Percentiles rank a stretch among this genome's conserved stretches.
phyloP scores from a whole-genome alignment of 306 rosid genomes.

The Gillenia trifoliata region DNA sequence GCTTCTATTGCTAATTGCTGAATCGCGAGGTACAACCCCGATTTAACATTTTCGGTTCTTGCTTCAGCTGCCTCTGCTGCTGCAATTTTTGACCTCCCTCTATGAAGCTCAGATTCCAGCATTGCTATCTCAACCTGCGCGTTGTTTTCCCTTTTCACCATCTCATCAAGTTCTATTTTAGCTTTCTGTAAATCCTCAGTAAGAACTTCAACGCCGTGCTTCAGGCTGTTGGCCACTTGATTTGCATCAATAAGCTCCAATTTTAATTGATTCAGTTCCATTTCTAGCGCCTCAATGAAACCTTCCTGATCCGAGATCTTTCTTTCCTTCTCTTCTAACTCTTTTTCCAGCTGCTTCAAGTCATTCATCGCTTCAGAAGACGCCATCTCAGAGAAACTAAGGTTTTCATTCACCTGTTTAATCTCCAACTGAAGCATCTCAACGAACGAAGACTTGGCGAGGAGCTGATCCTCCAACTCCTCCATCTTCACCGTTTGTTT shows the following conservation, averaged over 20 bases:
- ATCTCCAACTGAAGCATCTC: constrained; percentile 28
- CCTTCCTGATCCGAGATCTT: constrained; percentile 27
- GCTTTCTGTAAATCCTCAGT: constrained; percentile 34
- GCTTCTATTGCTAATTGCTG: constrained; percentile 32
- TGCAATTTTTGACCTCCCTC: constrained; percentile 26
- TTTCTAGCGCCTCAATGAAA: constrained; percentile 36
- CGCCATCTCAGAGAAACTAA: constrained; percentile 14
- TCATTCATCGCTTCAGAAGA: constrained; percentile 15
- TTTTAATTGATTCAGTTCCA: constrained; percentile 37
- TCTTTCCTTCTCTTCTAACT: constrained; percentile 35
- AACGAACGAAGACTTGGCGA: constrained; percentile 14
- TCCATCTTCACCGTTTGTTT: constrained; percentile 24
- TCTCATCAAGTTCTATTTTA: constrained; percentile 34
- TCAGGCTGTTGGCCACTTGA: constrained; percentile 39
- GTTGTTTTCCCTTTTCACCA: constrained; percentile 27
- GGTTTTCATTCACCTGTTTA: constrained; percentile 19
- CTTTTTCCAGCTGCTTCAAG: constrained; percentile 26
- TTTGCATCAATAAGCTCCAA: constrained; percentile 28
- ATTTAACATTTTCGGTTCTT: constrained; percentile 21
- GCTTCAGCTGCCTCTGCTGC: constrained; percentile 35
- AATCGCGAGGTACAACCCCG: constrained; percentile 29
- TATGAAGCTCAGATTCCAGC: constrained; percentile 53
- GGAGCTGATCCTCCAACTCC: constrained; percentile 27
- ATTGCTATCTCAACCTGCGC: constrained; percentile 51
- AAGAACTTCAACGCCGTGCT: constrained; percentile 29